These are phyloP conservation scores for Zygoascus ofunaensis DNA, from an alignment of 805 yeast species.

Conservation along the genomic window DNA sequence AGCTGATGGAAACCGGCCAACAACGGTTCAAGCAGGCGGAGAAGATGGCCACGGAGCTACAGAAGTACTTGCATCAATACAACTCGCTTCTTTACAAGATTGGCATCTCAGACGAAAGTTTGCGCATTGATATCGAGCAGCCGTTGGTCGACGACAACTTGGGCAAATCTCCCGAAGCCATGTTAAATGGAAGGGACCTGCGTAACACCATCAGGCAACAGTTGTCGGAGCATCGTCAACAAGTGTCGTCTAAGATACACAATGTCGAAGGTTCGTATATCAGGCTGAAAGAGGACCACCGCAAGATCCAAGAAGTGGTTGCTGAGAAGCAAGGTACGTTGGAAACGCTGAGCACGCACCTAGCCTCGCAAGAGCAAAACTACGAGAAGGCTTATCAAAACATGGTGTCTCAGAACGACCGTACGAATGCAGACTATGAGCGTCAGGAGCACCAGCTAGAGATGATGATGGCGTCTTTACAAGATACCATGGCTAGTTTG, in stretches of 20 bases:
- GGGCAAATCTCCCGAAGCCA: constrained; percentile 38
- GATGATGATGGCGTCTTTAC: constrained; percentile 38
- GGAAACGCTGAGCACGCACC: constrained; percentile 48
- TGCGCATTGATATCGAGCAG: constrained; percentile 35
- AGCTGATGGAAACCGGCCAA: constrained; percentile 11
- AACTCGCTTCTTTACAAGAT: constrained; percentile 46
- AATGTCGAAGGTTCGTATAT: constrained; percentile 48
- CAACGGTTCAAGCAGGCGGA: neutral
- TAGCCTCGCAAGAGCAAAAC: constrained; percentile 42
- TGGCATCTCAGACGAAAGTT: constrained; percentile 22
- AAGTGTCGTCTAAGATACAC: constrained; percentile 39
- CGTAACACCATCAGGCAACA: constrained; percentile 29
- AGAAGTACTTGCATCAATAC: constrained; percentile 46
- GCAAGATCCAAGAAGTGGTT: constrained; percentile 45
- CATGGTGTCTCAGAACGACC: constrained; percentile 43
- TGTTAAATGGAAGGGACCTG: constrained; percentile 34
- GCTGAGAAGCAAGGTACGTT: constrained; percentile 47
- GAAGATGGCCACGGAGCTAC: constrained; percentile 26
- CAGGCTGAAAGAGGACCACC: constrained; percentile 49
- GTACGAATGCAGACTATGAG: constrained; percentile 57
- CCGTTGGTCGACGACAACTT: constrained; percentile 35
- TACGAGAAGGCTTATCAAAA: constrained; percentile 50
- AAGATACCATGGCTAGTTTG: constrained; percentile 42
- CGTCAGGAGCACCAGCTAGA: constrained; percentile 51
- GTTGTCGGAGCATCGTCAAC: constrained; percentile 38